phyloP scores from a whole-genome alignment of 306 rosid species.

The Cicer pinnatifidum region DNA sequence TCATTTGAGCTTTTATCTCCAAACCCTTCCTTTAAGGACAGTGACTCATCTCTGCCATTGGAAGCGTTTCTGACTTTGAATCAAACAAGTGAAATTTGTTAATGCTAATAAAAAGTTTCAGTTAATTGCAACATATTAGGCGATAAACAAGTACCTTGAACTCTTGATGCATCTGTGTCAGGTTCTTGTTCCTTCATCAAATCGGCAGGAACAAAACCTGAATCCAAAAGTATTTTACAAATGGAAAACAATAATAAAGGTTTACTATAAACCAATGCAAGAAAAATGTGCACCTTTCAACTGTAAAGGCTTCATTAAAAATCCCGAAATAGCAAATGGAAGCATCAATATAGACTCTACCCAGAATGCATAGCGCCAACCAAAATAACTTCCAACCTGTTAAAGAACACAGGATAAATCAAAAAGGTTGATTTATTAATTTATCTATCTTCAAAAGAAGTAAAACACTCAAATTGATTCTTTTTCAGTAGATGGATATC shows the following conservation, averaged over 20 bases:
- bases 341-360: conserved; percentile 76
- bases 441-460: background rate
- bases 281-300: conserved; percentile 67
- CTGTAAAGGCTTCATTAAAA: conserved; percentile 73
- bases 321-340: conserved; percentile 78
- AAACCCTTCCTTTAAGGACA: conserved; percentile 46
- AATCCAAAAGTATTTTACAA: conserved; percentile 43
- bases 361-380: conserved; percentile 81
- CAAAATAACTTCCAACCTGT: conserved; percentile 70
- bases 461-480: conserved; percentile 6
- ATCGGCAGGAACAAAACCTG: conserved; percentile 65
- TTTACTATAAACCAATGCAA: conserved; percentile 33
- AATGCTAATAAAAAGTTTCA: conserved; percentile 27
- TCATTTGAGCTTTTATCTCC: conserved; percentile 48
- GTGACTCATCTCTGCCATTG: conserved; percentile 48
- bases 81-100: conserved; percentile 40
- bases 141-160: conserved; percentile 52
- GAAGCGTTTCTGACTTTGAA: conserved; percentile 51
- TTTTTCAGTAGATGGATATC: background rate
- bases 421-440: background rate
- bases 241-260: conserved; percentile 26
- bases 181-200: conserved; percentile 43
- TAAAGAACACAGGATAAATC: conserved; percentile 19
- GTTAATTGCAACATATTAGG: conserved; percentile 5
- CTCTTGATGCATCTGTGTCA: conserved; percentile 46